A percentile compares a stretch with the other conserved stretches of the same genome.
Evolutionary conservation across 1,284 basidiomycete genomes (phyloP).

Genomic region (Uromyces viciae-fabae): DNA sequence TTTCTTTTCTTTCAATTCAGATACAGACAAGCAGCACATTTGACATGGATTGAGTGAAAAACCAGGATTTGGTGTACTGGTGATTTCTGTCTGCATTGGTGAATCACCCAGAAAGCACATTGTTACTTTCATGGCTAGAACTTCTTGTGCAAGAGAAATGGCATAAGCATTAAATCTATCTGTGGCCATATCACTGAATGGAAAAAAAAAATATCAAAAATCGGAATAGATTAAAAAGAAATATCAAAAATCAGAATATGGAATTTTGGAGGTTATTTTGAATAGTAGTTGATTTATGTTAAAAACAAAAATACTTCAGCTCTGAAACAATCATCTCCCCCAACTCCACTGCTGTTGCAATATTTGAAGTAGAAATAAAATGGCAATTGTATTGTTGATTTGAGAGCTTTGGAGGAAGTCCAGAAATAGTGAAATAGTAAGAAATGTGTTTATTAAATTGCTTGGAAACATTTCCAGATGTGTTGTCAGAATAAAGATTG

Average conservation of each 20-base stretch:
- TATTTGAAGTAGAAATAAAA: background rate
- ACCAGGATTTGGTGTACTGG: background rate
- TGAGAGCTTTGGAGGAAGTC: background rate
- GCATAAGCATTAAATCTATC: background rate
- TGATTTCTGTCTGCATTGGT: background rate
- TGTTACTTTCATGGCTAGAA: background rate
- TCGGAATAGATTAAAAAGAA: no score
- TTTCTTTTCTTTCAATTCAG: background rate
- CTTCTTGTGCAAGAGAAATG: background rate
- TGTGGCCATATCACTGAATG: background rate
- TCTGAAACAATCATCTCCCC: background rate
- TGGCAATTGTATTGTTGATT: background rate
- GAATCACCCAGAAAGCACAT: background rate
- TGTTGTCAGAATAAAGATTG: background rate
- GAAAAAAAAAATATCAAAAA: no score
- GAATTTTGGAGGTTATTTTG: background rate
- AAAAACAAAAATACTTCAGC: background rate
- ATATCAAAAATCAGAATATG: no score
- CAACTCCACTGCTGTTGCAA: background rate
- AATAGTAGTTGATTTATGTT: background rate
- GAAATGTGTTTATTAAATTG: background rate
- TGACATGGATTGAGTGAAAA: background rate
- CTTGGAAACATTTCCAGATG: background rate
- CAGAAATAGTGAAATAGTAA: background rate
- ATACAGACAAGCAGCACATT: background rate